Conservation (phyloP, 257 asterid genomes). For the Orobanche coerulescens region DNA sequence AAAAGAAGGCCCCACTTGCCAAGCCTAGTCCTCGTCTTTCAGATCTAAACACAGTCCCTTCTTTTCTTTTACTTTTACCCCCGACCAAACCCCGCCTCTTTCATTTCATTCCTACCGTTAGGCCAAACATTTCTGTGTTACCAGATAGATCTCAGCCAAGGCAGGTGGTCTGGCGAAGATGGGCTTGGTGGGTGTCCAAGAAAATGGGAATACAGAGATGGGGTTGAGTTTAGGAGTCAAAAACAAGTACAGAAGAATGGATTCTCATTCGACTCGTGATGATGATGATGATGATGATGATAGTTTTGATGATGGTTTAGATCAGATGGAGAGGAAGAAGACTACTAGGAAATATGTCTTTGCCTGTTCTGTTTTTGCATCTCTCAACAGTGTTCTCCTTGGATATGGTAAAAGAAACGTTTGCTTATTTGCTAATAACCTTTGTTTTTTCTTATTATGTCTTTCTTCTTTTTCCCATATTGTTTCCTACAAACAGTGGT, state of each 20-base stretch:
- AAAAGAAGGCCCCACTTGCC: too few species aligned
- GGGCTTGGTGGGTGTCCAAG: slow-evolving; percentile 48
- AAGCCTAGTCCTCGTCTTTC: background rate
- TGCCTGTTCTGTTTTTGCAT: slow-evolving; percentile 96
- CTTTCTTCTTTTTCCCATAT: too few species aligned
- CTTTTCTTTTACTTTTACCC: background rate
- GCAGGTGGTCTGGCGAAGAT: slow-evolving; percentile 18
- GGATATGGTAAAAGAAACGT: slow-evolving; percentile 57
- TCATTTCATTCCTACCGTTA: background rate
- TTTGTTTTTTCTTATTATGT: background rate
- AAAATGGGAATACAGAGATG: slow-evolving; percentile 45
- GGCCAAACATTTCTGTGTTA: background rate
- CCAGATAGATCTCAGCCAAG: slow-evolving; percentile 3
- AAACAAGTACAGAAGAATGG: slow-evolving; percentile 71
- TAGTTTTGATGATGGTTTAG: slow-evolving; percentile 38
- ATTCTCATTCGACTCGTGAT: slow-evolving; percentile 30
- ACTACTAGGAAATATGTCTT: slow-evolving; percentile 64
- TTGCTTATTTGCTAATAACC: background rate
- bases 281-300: slow-evolving; percentile 37
- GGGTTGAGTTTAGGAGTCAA: slow-evolving; percentile 43
- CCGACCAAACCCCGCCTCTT: background rate
- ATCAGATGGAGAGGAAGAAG: slow-evolving; percentile 42
- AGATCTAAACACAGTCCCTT: background rate
- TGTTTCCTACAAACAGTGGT: background rate
- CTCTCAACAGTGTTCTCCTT: slow-evolving; percentile 85